Conservation (phyloP, 345 rosid species). For the Bretschneidera sinensis region DNA sequence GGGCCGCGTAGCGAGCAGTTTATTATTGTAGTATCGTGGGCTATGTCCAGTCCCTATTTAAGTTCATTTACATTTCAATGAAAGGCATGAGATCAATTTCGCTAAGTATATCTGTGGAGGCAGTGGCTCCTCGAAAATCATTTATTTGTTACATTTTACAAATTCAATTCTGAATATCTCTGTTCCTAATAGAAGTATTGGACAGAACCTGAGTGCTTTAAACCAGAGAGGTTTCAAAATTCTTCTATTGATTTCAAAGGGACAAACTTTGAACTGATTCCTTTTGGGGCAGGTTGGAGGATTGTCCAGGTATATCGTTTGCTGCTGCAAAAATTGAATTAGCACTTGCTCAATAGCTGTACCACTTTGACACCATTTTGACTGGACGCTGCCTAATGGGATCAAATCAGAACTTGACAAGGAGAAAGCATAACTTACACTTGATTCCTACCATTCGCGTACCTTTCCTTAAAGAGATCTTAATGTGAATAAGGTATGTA, state of each 20-base stretch:
- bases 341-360: slow-evolving; percentile 12
- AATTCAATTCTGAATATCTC: too few species aligned
- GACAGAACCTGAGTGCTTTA: slow-evolving; percentile 11
- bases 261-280: slow-evolving; percentile 13
- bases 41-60: too few species aligned
- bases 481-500: too few species aligned
- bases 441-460: neutral
- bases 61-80: too few species aligned
- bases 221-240: slow-evolving; percentile 10
- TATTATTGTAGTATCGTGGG: too few species aligned
- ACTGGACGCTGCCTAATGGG: slow-evolving; percentile 17
- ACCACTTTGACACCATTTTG: too few species aligned
- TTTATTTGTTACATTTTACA: too few species aligned
- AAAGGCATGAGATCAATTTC: too few species aligned
- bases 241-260: slow-evolving; percentile 16
- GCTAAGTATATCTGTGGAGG: too few species aligned
- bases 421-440: slow-evolving; percentile 5
- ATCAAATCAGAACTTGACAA: slow-evolving; percentile 12
- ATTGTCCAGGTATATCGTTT: slow-evolving; percentile 16
- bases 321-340: slow-evolving; percentile 11
- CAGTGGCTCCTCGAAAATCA: too few species aligned
- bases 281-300: slow-evolving; percentile 21
- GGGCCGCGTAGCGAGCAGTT: too few species aligned
- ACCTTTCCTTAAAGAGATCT: neutral
- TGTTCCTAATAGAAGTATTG: too few species aligned